Evolutionary conservation across 805 yeast genomes (phyloP), one percentile per base, ranked within the genome.

Genomic region (Candida taoyuanica): DNA sequence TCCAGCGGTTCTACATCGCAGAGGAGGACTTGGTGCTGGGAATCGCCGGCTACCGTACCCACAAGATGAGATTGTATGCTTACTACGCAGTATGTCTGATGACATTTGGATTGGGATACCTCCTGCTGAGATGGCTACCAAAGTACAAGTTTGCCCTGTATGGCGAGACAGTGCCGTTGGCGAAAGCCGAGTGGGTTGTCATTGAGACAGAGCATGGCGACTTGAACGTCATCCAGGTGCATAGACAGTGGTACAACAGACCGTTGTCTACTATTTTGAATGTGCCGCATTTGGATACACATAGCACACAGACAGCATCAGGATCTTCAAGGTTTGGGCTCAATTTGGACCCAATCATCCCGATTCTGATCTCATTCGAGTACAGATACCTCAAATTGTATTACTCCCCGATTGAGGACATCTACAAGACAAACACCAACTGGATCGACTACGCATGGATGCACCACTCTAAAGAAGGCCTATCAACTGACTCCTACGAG

Each of bases 1-100:
- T 70, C 48, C 99, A 93, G 62, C 71, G 96, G 40, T 87, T 85
- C 59, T 93, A 91, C 59, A 74, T 93, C 44, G 89, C 96, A 0
- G 98, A 93, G 59, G 98, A 93, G 58, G 99, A 93, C 65, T 67
- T 93, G 53, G 91, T 91, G 11, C 75, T 93, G 43, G 96, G 95
- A 44, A 84, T 93, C 45, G 98, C 97, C 0, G 98, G 98, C 5
- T 93, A 85, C 59, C 61, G 61, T 37, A 74, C 79, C 13, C 73
- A 80, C 11, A 54, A 54, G 33, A 37, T 69, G 47, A 74, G 78
- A 44, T 52, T 62, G 5, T 28, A 64, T 0, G 13, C 72, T 1
- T 88, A 81, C 56, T 71, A 74, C 43, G 12, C 73, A 0, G 41
- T 83, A 2, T 81, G 87, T 43, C 36, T 74, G 1, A 21, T 63